A percentile compares a stretch with the other conserved stretches of the same genome.
Conservation (phyloP, 192 early-diverging fungal genomes). For the Cladochytrium replicatum region DNA sequence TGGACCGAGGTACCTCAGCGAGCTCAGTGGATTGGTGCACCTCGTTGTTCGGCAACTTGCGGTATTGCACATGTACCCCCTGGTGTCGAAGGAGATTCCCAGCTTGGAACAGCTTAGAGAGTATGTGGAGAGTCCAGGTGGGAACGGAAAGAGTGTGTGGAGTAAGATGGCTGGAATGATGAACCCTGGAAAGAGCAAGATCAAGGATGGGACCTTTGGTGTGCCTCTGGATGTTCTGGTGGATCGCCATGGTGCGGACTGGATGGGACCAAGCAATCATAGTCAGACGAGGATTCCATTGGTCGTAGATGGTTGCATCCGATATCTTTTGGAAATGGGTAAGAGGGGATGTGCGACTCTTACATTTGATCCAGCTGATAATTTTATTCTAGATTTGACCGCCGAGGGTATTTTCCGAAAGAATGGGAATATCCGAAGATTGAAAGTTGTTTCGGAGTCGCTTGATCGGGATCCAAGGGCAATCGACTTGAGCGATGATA, state of each 20-base stretch:
- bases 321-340: slow-evolving; percentile 65
- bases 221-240: slow-evolving; percentile 76
- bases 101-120: slow-evolving; percentile 65
- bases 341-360: slow-evolving; percentile 1
- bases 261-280: slow-evolving; percentile 56
- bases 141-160: slow-evolving; percentile 77
- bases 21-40: slow-evolving; percentile 67
- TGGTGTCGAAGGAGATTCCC: slow-evolving; percentile 55
- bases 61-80: slow-evolving; percentile 58
- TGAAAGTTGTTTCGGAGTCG: slow-evolving; percentile 75
- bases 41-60: slow-evolving; percentile 81
- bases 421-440: slow-evolving; percentile 89
- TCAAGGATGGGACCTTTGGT: slow-evolving; percentile 75
- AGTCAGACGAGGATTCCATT: slow-evolving; percentile 72
- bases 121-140: slow-evolving; percentile 58
- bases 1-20: slow-evolving; percentile 49
- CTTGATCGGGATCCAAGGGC: slow-evolving; percentile 73
- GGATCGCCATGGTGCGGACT: slow-evolving; percentile 74
- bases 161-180: slow-evolving; percentile 36
- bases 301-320: slow-evolving; percentile 75
- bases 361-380: neutral
- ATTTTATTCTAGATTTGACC: slow-evolving; percentile 45
- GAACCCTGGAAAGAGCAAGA: slow-evolving; percentile 41
- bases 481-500: slow-evolving; percentile 56
- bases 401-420: slow-evolving; percentile 95